Percentiles rank a stretch among this genome's conserved stretches.
These are phyloP conservation scores for Gossypium bickii DNA, from an alignment of 345 rosid genomes.

Conservation along the genomic window DNA sequence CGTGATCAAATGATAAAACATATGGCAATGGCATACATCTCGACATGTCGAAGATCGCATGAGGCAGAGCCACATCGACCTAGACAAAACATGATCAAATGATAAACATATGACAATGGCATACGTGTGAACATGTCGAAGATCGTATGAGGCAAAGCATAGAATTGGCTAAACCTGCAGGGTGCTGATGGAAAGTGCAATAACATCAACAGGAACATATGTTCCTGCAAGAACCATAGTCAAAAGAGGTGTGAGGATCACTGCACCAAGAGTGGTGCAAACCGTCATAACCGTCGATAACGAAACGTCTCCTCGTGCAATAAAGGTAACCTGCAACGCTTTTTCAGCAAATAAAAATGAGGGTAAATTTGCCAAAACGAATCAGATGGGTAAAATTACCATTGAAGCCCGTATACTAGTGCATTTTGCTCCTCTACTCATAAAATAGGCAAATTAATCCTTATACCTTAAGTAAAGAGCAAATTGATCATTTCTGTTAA, in stretches of 20 bases:
- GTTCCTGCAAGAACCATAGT: constrained; percentile 57
- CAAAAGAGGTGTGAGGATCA: constrained; percentile 55
- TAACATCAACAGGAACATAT: constrained; percentile 59
- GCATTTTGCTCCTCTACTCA: too few species aligned
- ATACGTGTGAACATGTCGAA: not conserved
- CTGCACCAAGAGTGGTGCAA: constrained; percentile 61
- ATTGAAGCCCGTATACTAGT: too few species aligned
- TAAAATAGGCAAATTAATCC: too few species aligned
- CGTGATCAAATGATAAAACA: not conserved
- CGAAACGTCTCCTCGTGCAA: constrained; percentile 67
- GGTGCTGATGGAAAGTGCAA: constrained; percentile 62
- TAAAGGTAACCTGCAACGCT: constrained; percentile 61
- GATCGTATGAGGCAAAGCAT: not conserved
- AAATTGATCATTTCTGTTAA: too few species aligned
- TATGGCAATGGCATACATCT: not conserved
- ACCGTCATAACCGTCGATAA: constrained; percentile 59
- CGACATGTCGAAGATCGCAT: too few species aligned
- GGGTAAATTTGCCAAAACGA: not conserved
- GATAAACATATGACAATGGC: not conserved
- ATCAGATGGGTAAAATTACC: not conserved
- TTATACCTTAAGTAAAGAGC: too few species aligned
- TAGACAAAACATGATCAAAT: constrained; percentile 2
- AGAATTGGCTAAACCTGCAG: constrained; percentile 38
- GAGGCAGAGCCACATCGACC: too few species aligned
- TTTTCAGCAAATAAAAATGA: constrained; percentile 31